phyloP scores from a whole-genome alignment of 305 asterid species.

The Solanum aculeatissimum region DNA sequence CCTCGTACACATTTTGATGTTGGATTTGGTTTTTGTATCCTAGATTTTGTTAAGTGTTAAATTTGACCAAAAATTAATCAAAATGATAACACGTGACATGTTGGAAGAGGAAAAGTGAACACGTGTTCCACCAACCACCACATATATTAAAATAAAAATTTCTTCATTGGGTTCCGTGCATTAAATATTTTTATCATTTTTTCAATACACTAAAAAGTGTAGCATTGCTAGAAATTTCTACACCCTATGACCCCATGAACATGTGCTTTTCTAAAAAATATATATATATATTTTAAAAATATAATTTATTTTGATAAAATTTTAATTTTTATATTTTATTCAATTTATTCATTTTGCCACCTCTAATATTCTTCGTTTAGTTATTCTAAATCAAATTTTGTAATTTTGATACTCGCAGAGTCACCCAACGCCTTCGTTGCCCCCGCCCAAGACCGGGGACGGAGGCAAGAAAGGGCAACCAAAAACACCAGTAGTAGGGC shows the following conservation, averaged over 20 bases:
- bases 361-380: neutral
- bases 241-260: no score
- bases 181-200: neutral
- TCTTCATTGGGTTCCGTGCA: neutral
- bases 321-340: no score
- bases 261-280: no score
- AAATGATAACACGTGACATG: neutral
- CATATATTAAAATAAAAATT: neutral
- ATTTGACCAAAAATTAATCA: neutral
- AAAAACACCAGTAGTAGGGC: neutral
- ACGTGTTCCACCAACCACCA: neutral
- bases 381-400: neutral
- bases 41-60: neutral
- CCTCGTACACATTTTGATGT: neutral
- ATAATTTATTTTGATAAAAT: no score
- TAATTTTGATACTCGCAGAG: neutral
- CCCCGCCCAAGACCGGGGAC: neutral
- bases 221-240: neutral
- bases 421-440: neutral
- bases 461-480: neutral
- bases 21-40: neutral
- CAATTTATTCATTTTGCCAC: neutral
- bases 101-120: neutral
- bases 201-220: neutral
- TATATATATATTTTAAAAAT: no score